Percentiles rank a stretch among this genome's conserved stretches.
Conservation (phyloP, 768 basidiomycete species). For the Hericium erinaceus region DNA sequence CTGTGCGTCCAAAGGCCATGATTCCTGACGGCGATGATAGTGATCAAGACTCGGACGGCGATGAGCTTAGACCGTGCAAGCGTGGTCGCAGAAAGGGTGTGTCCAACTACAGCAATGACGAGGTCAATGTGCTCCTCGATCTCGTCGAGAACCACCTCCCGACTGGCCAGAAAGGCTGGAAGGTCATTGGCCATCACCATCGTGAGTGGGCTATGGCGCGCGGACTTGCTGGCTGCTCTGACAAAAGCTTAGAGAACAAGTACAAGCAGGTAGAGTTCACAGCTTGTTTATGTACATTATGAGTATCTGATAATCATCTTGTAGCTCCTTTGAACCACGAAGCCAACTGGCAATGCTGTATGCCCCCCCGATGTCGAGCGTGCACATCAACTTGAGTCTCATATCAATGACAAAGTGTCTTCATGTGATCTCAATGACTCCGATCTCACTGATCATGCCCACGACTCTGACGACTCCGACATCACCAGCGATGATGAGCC, state of each 20-base stretch:
- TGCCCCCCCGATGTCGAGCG: neutral
- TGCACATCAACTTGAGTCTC: neutral
- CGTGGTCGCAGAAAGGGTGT: neutral
- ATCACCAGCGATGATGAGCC: neutral
- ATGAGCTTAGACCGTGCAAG: neutral
- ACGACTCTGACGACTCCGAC: neutral
- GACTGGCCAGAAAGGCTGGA: neutral
- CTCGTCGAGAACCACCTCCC: neutral
- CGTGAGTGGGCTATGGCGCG: neutral
- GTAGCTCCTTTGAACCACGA: neutral
- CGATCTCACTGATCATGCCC: neutral
- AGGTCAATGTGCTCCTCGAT: neutral
- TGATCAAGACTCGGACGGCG: neutral
- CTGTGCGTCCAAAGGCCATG: too few species aligned
- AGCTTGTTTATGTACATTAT: too few species aligned
- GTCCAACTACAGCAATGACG: neutral
- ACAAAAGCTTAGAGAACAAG: neutral
- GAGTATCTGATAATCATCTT: too few species aligned
- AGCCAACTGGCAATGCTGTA: neutral
- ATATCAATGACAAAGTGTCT: neutral
- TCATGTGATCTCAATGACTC: neutral
- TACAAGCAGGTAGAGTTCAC: neutral
- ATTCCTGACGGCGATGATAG: too few species aligned
- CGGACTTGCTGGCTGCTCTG: neutral
- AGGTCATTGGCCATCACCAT: neutral